A percentile compares a stretch with the other conserved stretches of the same genome.
Evolutionary conservation across 805 yeast species (phyloP).

Genomic region (Candida ascalaphidarum): DNA sequence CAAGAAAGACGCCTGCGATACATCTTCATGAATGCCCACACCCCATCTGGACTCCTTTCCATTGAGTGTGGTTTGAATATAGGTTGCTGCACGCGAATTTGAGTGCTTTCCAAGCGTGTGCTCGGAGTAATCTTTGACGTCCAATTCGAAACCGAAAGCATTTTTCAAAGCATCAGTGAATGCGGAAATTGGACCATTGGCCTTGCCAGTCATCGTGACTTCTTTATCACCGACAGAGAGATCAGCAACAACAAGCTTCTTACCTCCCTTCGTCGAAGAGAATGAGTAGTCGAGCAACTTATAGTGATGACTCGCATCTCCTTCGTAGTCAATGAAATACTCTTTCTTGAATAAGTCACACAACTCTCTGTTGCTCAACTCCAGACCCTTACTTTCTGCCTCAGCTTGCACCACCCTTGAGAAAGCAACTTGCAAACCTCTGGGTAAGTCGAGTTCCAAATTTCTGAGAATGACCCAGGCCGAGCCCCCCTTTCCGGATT

Average conservation of each 20-base stretch:
- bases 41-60: conserved; percentile 55
- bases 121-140: conserved; percentile 66
- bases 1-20: conserved; percentile 73
- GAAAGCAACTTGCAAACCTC: conserved; percentile 71
- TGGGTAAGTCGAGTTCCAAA: conserved; percentile 73
- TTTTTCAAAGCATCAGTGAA: conserved; percentile 37
- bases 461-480: conserved; percentile 77
- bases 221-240: conserved; percentile 15
- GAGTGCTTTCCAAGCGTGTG: conserved; percentile 75
- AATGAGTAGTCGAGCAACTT: conserved; percentile 42
- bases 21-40: conserved; percentile 87
- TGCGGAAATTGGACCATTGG: conserved; percentile 81
- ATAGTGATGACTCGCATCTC: conserved; percentile 15
- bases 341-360: conserved; percentile 55
- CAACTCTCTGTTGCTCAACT: conserved; percentile 57
- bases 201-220: conserved; percentile 43
- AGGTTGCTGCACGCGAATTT: conserved; percentile 68
- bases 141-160: conserved; percentile 40
- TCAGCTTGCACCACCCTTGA: conserved; percentile 60
- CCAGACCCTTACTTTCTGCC: conserved; percentile 68
- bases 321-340: conserved; percentile 38
- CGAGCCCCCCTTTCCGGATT: conserved; percentile 84
- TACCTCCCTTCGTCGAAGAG: conserved; percentile 25
- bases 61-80: conserved; percentile 28
- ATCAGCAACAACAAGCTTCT: conserved; percentile 37